Percentiles rank a stretch among this genome's conserved stretches.
Evolutionary conservation across 2,329 filamentous ascomycete genomes (phyloP).

Genomic region (Apiospora marii): DNA sequence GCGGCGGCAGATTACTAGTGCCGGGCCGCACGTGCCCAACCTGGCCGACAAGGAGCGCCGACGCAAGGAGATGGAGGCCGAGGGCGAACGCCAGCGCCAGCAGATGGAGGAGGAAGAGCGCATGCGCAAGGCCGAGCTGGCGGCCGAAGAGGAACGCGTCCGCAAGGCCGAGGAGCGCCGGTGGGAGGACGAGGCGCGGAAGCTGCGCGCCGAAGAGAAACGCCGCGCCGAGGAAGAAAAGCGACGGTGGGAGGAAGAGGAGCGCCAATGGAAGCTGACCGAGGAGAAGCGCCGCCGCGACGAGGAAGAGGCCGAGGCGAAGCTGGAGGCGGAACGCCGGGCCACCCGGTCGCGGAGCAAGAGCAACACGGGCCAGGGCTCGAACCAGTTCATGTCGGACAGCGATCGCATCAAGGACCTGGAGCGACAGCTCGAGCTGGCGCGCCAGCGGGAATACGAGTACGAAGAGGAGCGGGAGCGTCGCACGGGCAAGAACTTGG

Average conservation of each 20-base stretch:
- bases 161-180: slow-evolving; percentile 69
- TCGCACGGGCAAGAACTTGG: slow-evolving; percentile 46
- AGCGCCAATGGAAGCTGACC: slow-evolving; percentile 77
- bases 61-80: slow-evolving; percentile 63
- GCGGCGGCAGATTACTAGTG: slow-evolving; percentile 88
- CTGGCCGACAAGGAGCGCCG: slow-evolving; percentile 83
- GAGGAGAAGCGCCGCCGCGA: slow-evolving; percentile 76
- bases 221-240: slow-evolving; percentile 72
- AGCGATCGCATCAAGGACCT: slow-evolving; percentile 79
- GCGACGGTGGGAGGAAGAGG: slow-evolving; percentile 79
- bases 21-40: slow-evolving; percentile 80
- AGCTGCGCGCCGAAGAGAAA: slow-evolving; percentile 67
- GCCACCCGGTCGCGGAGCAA: slow-evolving; percentile 58
- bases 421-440: slow-evolving; percentile 73
- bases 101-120: slow-evolving; percentile 62
- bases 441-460: slow-evolving; percentile 69
- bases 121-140: slow-evolving; percentile 53
- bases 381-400: slow-evolving; percentile 53
- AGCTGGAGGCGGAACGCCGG: slow-evolving; percentile 71
- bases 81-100: slow-evolving; percentile 65
- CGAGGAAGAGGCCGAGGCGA: slow-evolving; percentile 75
- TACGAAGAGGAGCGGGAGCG: slow-evolving; percentile 64
- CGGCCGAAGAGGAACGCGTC: slow-evolving; percentile 68
- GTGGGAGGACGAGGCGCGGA: slow-evolving; percentile 72
- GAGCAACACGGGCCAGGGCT: slow-evolving; percentile 71